These are phyloP conservation scores for Aspergillus nidulans DNA, from an alignment of 495 filamentous ascomycete genomes.

Conservation along the genomic window DNA sequence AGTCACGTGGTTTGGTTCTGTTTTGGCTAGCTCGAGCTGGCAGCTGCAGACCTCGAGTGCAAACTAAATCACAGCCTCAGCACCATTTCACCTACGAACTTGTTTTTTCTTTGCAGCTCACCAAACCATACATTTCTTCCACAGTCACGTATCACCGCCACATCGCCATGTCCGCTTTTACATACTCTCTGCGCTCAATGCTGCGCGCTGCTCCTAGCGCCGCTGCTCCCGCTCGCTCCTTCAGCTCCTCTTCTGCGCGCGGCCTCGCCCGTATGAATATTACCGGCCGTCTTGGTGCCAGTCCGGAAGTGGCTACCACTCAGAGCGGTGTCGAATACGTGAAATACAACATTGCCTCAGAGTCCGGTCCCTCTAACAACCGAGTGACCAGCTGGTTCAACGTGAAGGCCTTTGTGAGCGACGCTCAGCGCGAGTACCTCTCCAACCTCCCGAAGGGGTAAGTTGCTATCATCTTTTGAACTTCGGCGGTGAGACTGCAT, in stretches of 20 bases:
- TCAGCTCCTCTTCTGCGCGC: slow-evolving; percentile 49
- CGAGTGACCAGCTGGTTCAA: slow-evolving; percentile 72
- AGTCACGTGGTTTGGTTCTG: not conserved
- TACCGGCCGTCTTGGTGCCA: slow-evolving; percentile 67
- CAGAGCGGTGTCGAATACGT: slow-evolving; percentile 63
- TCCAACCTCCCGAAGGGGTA: not conserved
- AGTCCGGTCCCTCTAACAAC: slow-evolving; percentile 54
- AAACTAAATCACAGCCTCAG: too few relatives aligned
- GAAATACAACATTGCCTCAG: slow-evolving; percentile 61
- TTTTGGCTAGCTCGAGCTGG: not conserved
- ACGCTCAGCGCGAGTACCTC: not conserved
- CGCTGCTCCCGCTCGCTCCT: slow-evolving; percentile 49
- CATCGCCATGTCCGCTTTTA: slow-evolving; percentile 48
- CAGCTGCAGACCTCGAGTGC: not conserved
- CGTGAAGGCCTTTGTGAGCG: slow-evolving; percentile 32
- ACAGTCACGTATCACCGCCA: not conserved
- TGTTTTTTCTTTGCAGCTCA: not conserved
- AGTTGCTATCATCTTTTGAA: not conserved
- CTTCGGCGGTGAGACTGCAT: not conserved
- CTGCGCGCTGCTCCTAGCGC: slow-evolving; percentile 27
- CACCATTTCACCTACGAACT: not conserved
- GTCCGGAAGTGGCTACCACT: slow-evolving; percentile 65
- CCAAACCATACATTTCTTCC: not conserved
- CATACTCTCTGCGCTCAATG: slow-evolving; percentile 29
- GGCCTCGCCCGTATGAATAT: slow-evolving; percentile 59